Evolutionary conservation across 768 basidiomycete genomes (phyloP).

Genomic region (Tylopilus rubrobrunneus): DNA sequence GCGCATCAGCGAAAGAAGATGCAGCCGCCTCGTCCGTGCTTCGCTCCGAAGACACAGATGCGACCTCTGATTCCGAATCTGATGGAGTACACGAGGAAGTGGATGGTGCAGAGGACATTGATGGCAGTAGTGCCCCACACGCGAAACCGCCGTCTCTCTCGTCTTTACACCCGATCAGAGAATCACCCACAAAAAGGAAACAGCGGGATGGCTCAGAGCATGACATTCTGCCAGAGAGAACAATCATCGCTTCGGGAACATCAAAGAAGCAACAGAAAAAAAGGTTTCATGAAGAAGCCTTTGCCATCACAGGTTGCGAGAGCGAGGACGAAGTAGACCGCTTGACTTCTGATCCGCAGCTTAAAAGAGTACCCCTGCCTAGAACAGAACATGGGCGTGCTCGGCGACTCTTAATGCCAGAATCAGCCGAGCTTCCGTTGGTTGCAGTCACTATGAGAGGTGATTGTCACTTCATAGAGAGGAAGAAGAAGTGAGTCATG

Average conservation of each 20-base stretch:
- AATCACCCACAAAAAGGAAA: conserved; percentile 6
- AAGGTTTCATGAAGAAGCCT: conserved; percentile 4
- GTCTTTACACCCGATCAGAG: conserved; percentile 15
- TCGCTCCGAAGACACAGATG: neutral
- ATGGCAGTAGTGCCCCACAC: neutral
- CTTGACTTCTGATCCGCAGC: conserved; percentile 17
- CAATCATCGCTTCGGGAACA: neutral
- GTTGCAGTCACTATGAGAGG: conserved; percentile 44
- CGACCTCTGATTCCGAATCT: conserved; percentile 8
- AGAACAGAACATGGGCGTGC: conserved; percentile 31
- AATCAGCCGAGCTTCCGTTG: conserved; percentile 30
- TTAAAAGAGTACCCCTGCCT: conserved; percentile 31
- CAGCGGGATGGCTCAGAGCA: conserved; percentile 3
- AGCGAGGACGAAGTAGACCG: conserved; percentile 12
- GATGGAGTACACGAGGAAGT: neutral
- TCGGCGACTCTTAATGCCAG: conserved; percentile 31
- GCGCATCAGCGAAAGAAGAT: neutral
- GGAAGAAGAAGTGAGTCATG: conserved; percentile 27
- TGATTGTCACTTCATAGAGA: conserved; percentile 42
- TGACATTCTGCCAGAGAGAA: conserved; percentile 1
- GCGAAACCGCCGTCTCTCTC: neutral
- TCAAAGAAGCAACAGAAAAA: conserved; percentile 9
- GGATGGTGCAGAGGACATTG: neutral
- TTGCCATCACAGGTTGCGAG: conserved; percentile 13
- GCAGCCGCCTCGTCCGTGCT: neutral